Evolutionary conservation across 2,329 filamentous ascomycete species (phyloP), one percentile per base, ranked within the genome.

Genomic region (Plenodomus tracheiphilus): DNA sequence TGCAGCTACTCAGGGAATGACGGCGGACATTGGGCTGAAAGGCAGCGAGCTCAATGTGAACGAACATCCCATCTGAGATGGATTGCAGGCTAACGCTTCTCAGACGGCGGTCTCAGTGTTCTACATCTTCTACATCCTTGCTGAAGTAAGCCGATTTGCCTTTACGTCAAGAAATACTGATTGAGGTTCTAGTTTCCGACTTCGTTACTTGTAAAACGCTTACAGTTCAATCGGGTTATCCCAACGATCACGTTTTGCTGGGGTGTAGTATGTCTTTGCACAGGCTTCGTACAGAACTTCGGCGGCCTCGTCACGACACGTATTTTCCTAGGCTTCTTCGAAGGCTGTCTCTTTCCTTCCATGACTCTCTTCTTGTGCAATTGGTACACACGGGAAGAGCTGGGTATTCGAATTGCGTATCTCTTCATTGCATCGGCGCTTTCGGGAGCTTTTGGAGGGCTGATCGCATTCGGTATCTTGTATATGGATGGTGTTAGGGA

Each of bases 201-300:
- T 0, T 70, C 68, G 2, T 40, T 71, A 6, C 47, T 66, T 1
- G 67, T 69, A 10, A 70, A 71, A 22, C 54, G 67, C 2, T 58
- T 71, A 5, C 65, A 69, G 16, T 71, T 69, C 53, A 67, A 69
- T 19, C 59, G 65, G 13, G 67, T 68, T 0, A 69, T 68, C 1
- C 66, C 66, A 0, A 51, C 49, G 1, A 80, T 81, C 58, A 78
- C 80, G 0, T 84, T 87, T 85, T 51, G 47, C 15, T 56, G 53
- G 53, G 88, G 88, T 15, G 68, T 77, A 6, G 78, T 60, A 3
- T 49, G 54, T 25, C 61, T 56, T 3, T 64, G 56, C 35, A 62
- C 62, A 13, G 59, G 62, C 6, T 52, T 66, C 19, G 59, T 61
- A 3, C 41, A 56, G 9, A 53, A 54, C 28, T 64, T 64, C 20